phyloP scores from a whole-genome alignment of 257 asterid genomes.

The Jacaranda copaia region DNA sequence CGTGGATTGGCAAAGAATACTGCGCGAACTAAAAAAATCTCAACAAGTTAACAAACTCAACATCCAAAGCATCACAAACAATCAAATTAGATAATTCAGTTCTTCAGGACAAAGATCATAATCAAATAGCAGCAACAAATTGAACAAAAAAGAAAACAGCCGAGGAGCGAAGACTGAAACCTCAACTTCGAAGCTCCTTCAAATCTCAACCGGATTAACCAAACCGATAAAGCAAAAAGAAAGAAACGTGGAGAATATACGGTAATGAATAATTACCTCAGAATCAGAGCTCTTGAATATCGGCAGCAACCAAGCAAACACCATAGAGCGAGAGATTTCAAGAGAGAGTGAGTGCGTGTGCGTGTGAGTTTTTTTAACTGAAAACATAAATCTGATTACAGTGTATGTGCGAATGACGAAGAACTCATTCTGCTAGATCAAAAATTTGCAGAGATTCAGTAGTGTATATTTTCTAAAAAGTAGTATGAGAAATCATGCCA shows the following conservation, averaged over 20 bases:
- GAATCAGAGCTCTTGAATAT: conserved; percentile 30
- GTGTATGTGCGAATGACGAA: too few species aligned
- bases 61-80: conserved; percentile 15
- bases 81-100: conserved; percentile 14
- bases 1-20: conserved; percentile 1
- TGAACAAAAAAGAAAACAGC: background rate
- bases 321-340: conserved; percentile 28
- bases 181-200: background rate
- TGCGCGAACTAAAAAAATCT: background rate
- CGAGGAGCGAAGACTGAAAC: background rate
- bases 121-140: conserved; percentile 7
- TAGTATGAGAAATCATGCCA: too few species aligned
- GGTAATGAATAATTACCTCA: conserved; percentile 34
- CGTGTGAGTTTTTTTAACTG: background rate
- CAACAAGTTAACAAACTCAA: conserved; percentile 7
- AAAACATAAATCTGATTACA: background rate
- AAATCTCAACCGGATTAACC: background rate
- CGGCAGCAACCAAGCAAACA: conserved; percentile 14
- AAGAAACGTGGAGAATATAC: background rate
- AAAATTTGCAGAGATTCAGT: too few species aligned
- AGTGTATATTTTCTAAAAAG: too few species aligned
- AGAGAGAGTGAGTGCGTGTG: background rate
- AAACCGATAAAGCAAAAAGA: background rate
- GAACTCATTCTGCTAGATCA: too few species aligned
- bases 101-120: conserved; percentile 23